phyloP scores from a whole-genome alignment of 2,329 filamentous ascomycete genomes.

The Alternaria solani region DNA sequence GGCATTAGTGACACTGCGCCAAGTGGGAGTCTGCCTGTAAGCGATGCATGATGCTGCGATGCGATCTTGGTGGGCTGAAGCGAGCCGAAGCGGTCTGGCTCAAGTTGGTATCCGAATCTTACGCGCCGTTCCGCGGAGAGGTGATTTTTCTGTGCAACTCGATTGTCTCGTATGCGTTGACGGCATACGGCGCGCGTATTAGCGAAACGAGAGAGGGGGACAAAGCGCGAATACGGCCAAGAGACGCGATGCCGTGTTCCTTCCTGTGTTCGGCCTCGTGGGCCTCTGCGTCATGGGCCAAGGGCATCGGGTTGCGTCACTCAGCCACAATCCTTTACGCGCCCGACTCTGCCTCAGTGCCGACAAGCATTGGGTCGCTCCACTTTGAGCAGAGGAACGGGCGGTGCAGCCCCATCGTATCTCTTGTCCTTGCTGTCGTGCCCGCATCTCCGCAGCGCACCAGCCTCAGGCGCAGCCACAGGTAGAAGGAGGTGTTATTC shows the following conservation, averaged over 20 bases:
- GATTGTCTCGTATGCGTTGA: not conserved
- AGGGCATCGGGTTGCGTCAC: slow-evolving; percentile 30
- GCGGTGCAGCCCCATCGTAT: slow-evolving; percentile 21
- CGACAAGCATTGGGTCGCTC: slow-evolving; percentile 27
- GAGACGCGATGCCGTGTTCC: slow-evolving; percentile 23
- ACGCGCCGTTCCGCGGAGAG: not conserved
- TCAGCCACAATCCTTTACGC: slow-evolving; percentile 32
- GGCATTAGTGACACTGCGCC: slow-evolving; percentile 5
- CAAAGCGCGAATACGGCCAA: slow-evolving; percentile 17
- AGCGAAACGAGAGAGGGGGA: not conserved
- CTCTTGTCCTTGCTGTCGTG: slow-evolving; percentile 16
- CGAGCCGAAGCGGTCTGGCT: slow-evolving; percentile 1
- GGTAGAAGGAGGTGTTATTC: slow-evolving; percentile 17
- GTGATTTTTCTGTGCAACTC: not conserved
- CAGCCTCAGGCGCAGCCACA: slow-evolving; percentile 42
- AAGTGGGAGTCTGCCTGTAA: slow-evolving; percentile 12
- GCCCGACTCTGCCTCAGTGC: slow-evolving; percentile 24
- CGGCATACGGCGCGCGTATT: not conserved
- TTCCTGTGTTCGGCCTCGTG: slow-evolving; percentile 17
- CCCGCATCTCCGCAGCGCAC: slow-evolving; percentile 22
- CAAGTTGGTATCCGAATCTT: not conserved
- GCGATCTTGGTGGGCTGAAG: not conserved
- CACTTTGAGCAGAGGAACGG: slow-evolving; percentile 18
- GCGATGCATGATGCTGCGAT: slow-evolving; percentile 1
- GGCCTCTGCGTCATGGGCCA: slow-evolving; percentile 17